Base-by-base conservation (phyloP, 2,329 filamentous ascomycete genomes). In the Chaetomiaceae sp. region DNA sequence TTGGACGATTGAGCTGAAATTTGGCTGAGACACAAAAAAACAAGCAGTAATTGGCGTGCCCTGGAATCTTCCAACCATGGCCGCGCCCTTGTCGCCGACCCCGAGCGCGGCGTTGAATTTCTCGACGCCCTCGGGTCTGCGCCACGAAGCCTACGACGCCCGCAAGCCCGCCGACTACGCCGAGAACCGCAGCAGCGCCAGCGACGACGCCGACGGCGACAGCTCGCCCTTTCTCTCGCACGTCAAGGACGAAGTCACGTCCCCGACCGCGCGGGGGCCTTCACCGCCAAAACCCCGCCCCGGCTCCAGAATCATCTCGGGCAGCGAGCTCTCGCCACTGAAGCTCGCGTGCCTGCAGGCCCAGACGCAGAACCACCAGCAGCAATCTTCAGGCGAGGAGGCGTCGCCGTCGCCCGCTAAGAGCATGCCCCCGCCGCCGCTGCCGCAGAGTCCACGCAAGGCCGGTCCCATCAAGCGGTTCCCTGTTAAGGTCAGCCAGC, bases 261-360 rank as follows among this genome's bases (percentile, higher is more conserved):
- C 61, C 74, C 80, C 64, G 75, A 80, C 65, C 58, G 70, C 34
- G 48, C 63, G 54, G 72, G 75, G 42, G 68, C 58, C 60, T 17
- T 74, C 74, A 38, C 72, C 76, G 11, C 69, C 70, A 45, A 79
- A 78, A 61, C 65, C 69, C 59, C 75, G 77, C 20, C 67, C 67
- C 44, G 74, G 78, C 55, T 81, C 79, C 20, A 76, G 80, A 57
- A 76, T 83, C 59, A 69, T 82, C 49, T 81, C 80, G 31, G 80
- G 80, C 52, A 75, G 69, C 53, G 79, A 80, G 61, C 74, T 82
- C 29, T 81, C 80, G 47, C 80, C 80, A 36, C 71, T 83, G 33
- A 81, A 80, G 69, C 80, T 83, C 45, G 27, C 27, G 3, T 31
- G 27, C 27, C 70, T 83, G 33, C 65, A 59, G 12, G 44, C 51